These are phyloP conservation scores for Malassezia obtusa DNA, from an alignment of 1,284 basidiomycete species.

Conservation along the genomic window DNA sequence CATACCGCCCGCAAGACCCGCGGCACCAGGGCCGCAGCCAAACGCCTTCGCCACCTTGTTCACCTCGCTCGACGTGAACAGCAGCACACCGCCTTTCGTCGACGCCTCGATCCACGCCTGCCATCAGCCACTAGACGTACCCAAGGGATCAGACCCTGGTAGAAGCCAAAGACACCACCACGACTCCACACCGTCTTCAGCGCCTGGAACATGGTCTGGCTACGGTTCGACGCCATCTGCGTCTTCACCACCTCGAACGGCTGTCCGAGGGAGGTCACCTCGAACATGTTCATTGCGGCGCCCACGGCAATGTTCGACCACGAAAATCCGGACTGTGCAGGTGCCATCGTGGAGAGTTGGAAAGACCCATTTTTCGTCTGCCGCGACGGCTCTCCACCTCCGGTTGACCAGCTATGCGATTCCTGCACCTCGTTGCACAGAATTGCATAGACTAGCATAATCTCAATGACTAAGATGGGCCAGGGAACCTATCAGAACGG, in stretches of 20 bases:
- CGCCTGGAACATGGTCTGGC: constrained; percentile 79
- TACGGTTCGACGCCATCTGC: constrained; percentile 50
- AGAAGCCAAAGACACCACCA: constrained; percentile 82
- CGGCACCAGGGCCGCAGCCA: constrained; percentile 68
- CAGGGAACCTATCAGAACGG: no score
- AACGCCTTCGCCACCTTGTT: constrained; percentile 62
- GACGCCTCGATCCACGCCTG: constrained; percentile 96
- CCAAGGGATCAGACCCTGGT: constrained; percentile 98
- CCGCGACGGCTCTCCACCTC: background rate
- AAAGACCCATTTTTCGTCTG: background rate
- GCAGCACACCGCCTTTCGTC: constrained; percentile 89
- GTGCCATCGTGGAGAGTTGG: constrained; percentile 50
- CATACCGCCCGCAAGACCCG: constrained; percentile 91
- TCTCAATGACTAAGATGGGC: background rate
- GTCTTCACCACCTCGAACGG: constrained; percentile 98
- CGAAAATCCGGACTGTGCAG: constrained; percentile 67
- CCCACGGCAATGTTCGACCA: constrained; percentile 99
- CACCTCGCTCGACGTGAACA: constrained; percentile 92
- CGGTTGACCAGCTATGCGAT: background rate
- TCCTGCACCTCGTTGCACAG: background rate
- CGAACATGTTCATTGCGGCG: constrained; percentile 61
- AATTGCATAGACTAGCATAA: background rate
- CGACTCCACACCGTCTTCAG: constrained; percentile 78
- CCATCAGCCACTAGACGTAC: background rate
- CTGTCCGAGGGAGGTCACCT: constrained; percentile 94